phyloP scores from a whole-genome alignment of 768 basidiomycete genomes.

The Tricholoma matsutake region DNA sequence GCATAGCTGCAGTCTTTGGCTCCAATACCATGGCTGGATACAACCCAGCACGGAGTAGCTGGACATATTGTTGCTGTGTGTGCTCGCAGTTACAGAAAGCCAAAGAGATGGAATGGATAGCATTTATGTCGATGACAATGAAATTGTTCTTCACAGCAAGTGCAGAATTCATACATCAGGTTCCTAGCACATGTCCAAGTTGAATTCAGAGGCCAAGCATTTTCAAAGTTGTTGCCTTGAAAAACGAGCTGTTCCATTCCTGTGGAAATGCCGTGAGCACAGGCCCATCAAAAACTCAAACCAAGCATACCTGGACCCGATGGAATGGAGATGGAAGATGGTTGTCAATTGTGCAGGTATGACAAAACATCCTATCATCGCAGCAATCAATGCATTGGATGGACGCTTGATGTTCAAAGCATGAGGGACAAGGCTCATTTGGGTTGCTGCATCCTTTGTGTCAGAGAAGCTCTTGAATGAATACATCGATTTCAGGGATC shows the following conservation, averaged over 20 bases:
- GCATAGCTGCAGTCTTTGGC: constrained; percentile 11
- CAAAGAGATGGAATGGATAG: not conserved
- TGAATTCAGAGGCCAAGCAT: constrained; percentile 1
- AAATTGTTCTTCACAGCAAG: not conserved
- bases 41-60: constrained; percentile 9
- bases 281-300: no score
- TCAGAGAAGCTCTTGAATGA: no score
- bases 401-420: not conserved
- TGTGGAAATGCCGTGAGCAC: no score
- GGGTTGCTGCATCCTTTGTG: no score
- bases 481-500: not conserved
- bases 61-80: not conserved
- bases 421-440: not conserved
- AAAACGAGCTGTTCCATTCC: no score
- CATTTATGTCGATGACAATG: not conserved
- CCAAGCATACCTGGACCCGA: constrained; percentile 1
- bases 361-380: not conserved
- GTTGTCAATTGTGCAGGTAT: not conserved
- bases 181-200: not conserved
- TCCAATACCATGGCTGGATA: constrained; percentile 8
- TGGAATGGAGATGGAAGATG: constrained; percentile 1
- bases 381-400: not conserved
- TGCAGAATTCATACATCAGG: not conserved
- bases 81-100: constrained; percentile 1
- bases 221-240: no score